These are phyloP conservation scores for Rosa persica DNA, from an alignment of 306 rosid species.

Conservation along the genomic window DNA sequence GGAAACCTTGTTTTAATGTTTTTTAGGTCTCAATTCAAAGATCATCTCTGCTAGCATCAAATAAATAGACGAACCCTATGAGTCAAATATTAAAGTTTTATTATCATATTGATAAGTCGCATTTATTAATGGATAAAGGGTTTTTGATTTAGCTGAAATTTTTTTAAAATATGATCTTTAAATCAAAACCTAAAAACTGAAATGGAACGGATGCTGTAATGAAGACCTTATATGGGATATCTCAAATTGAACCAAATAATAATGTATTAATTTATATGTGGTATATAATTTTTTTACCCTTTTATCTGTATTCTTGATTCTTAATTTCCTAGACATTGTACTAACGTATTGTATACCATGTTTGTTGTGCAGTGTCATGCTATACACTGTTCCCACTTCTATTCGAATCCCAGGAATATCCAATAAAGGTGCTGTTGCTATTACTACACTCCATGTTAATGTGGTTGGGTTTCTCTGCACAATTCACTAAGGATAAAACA, in stretches of 20 bases:
- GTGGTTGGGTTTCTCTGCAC: constrained; percentile 79
- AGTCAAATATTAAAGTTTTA: background rate
- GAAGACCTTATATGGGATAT: background rate
- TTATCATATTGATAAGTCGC: background rate
- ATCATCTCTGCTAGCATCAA: background rate
- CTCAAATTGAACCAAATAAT: background rate
- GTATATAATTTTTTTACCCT: background rate
- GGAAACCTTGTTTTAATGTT: background rate
- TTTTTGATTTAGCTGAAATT: background rate
- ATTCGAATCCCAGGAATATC: constrained; percentile 80
- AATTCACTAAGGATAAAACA: constrained; percentile 38
- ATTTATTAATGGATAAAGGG: background rate
- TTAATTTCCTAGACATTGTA: background rate
- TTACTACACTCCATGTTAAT: constrained; percentile 61
- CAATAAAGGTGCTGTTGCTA: constrained; percentile 68
- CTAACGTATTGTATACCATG: constrained; percentile 12
- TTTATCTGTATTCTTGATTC: background rate
- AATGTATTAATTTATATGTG: too few relatives aligned
- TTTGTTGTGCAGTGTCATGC: constrained; percentile 69
- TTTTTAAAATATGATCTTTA: background rate
- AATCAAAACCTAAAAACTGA: background rate
- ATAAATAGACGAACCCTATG: background rate
- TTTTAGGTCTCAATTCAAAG: background rate
- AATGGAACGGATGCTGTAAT: background rate
- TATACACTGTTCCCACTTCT: constrained; percentile 80